A percentile compares a stretch with the other conserved stretches of the same genome.
phyloP scores from a whole-genome alignment of 2,329 filamentous ascomycete genomes.

The Fusarium sambucinum region DNA sequence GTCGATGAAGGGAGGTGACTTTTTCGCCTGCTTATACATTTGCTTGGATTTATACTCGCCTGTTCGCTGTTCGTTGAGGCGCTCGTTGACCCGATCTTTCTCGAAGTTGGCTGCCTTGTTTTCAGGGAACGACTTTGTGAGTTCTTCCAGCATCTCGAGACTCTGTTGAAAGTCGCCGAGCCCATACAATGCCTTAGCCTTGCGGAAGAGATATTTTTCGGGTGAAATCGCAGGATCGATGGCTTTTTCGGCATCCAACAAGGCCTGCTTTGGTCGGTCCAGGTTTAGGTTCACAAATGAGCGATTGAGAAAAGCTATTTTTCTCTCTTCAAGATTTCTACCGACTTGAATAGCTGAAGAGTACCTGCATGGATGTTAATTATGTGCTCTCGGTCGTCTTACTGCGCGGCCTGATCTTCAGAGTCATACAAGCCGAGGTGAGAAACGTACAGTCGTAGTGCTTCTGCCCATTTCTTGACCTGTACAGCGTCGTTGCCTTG shows the following conservation, averaged over 20 bases:
- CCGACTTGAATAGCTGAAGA: neutral
- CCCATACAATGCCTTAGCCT: slow-evolving; percentile 59
- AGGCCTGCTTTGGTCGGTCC: slow-evolving; percentile 46
- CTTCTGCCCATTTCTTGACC: slow-evolving; percentile 46
- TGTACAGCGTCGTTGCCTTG: slow-evolving; percentile 53
- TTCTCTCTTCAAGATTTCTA: slow-evolving; percentile 48
- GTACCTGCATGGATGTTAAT: slow-evolving; percentile 5
- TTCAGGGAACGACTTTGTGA: neutral
- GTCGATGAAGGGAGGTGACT: neutral
- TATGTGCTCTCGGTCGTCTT: neutral
- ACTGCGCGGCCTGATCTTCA: neutral
- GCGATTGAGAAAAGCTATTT: slow-evolving; percentile 53
- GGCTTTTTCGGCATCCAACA: slow-evolving; percentile 47
- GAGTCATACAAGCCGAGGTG: neutral
- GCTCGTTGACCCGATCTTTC: neutral
- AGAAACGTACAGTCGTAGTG: slow-evolving; percentile 50
- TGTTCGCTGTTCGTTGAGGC: neutral
- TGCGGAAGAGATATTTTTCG: slow-evolving; percentile 60
- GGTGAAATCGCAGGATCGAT: slow-evolving; percentile 28
- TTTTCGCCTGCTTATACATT: slow-evolving; percentile 4
- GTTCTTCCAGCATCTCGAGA: neutral
- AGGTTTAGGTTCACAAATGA: slow-evolving; percentile 52
- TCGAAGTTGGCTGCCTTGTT: neutral
- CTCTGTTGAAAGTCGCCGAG: slow-evolving; percentile 45
- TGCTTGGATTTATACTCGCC: neutral